These are phyloP conservation scores for Trichoderma simmonsii DNA, from an alignment of 2,329 filamentous ascomycete species.

Conservation along the genomic window DNA sequence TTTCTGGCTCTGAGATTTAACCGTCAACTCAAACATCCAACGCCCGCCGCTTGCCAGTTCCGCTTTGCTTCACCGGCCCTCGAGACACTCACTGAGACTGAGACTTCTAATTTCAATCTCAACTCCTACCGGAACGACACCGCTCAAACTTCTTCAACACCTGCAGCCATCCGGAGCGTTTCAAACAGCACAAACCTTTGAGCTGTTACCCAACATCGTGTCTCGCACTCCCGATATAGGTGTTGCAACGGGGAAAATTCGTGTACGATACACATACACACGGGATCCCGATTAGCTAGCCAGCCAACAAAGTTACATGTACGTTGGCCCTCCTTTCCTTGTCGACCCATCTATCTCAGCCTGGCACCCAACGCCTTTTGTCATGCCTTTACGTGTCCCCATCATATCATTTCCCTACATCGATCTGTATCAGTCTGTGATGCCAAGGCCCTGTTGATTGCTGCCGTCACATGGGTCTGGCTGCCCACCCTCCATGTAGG, in stretches of 20 bases:
- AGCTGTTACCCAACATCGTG: background rate
- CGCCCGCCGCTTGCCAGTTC: background rate
- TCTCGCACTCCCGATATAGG: background rate
- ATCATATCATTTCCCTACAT: background rate
- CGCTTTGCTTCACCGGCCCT: background rate
- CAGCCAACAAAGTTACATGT: background rate
- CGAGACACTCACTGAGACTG: conserved; percentile 4
- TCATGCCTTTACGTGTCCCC: background rate
- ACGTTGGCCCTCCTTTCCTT: conserved; percentile 4
- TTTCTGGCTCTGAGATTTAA: conserved; percentile 7
- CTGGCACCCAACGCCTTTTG: background rate
- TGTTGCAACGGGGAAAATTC: background rate
- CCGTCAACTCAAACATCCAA: background rate
- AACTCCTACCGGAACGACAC: background rate
- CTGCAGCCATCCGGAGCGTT: background rate
- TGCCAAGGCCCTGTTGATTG: conserved; percentile 7
- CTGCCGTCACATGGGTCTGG: conserved; percentile 6
- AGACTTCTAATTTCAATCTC: background rate
- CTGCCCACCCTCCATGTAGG: conserved; percentile 4
- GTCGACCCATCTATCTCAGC: background rate
- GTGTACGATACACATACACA: conserved; percentile 16
- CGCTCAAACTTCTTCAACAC: background rate
- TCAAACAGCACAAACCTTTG: background rate
- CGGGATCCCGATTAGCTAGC: background rate
- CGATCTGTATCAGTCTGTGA: background rate